Base-by-base conservation (phyloP, 1,139 yeast genomes). In the Zhuliangozyma blackwelliae region DNA sequence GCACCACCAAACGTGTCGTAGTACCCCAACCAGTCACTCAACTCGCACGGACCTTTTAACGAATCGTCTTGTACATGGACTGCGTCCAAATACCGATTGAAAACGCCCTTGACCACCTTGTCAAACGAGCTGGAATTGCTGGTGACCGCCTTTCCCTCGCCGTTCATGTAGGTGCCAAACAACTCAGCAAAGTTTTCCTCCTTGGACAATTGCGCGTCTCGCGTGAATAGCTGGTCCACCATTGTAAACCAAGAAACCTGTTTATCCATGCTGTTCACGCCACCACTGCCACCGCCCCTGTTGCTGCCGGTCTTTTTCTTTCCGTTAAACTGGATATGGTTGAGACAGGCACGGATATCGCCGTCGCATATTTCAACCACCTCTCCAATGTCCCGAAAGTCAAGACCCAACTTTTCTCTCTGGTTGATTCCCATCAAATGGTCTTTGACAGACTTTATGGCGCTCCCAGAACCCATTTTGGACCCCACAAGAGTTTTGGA, bases 331-430 rank as follows among this genome's bases (percentile, higher is more conserved):
- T 92, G 98, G 29, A 92, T 59, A 49, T 83, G 76, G 53, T 92
- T 92, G 34, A 92, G 68, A 54, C 96, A 84, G 27, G 90, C 87
- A 48, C 98, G 67, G 25, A 92, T 70, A 59, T 92, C 98, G 31
- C 89, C 88, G 44, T 87, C 92, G 34, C 92, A 77, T 2, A 79
- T 58, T 35, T 78, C 82, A 4, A 87, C 82, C 10, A 92, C 65
- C 29, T 83, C 74, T 3, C 67, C 61, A 7, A 70, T 54, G 35
- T 60, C 57, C 37, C 57, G 63, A 39, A 55, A 57, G 43, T 63
- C 69, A 23, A 68, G 49, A 1, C 52, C 59, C 31, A 69, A 44
- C 4, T 50, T 50, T 40, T 70, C 76, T 13, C 45, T 40, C 16
- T 56, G 53, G 43, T 56, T 61, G 10, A 70, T 62, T 40, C 47